Conservation (phyloP, 345 rosid species). For the Eutrema japonicum region DNA sequence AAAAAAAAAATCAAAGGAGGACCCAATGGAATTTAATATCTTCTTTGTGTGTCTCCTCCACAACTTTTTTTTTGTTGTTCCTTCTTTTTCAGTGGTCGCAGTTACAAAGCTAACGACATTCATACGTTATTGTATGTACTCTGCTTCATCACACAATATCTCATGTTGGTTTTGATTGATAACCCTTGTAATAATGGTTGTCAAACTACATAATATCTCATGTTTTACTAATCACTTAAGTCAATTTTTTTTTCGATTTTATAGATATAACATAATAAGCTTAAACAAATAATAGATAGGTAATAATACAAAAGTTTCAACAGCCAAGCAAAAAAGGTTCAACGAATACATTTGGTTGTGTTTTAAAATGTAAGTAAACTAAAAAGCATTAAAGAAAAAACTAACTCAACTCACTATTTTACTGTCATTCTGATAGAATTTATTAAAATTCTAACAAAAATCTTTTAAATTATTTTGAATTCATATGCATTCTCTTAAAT, state of each 20-base stretch:
- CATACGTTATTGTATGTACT: slow-evolving; percentile 19
- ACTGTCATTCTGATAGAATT: too few relatives aligned
- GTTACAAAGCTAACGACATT: slow-evolving; percentile 23
- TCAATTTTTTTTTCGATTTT: background rate
- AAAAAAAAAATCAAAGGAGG: background rate
- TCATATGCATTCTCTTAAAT: too few relatives aligned
- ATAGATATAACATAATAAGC: background rate
- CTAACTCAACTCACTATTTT: slow-evolving; percentile 37
- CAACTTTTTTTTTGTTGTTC: background rate
- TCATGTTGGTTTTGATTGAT: slow-evolving; percentile 11
- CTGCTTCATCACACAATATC: background rate
- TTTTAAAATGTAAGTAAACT: background rate
- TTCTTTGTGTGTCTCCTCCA: background rate
- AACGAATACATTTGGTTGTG: slow-evolving; percentile 13
- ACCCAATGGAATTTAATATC: slow-evolving; percentile 11
- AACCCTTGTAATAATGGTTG: background rate
- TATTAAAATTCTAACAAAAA: too few relatives aligned
- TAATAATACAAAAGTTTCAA: slow-evolving; percentile 7
- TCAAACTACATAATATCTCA: background rate
- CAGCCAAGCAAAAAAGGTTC: background rate
- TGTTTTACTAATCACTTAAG: background rate
- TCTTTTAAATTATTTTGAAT: too few relatives aligned
- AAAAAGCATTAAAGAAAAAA: background rate
- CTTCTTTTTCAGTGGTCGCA: slow-evolving; percentile 26
- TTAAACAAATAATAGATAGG: background rate